Evolutionary conservation across 257 asterid genomes (phyloP), one percentile per base, ranked within the genome.

Genomic region (Prunella vulgaris): DNA sequence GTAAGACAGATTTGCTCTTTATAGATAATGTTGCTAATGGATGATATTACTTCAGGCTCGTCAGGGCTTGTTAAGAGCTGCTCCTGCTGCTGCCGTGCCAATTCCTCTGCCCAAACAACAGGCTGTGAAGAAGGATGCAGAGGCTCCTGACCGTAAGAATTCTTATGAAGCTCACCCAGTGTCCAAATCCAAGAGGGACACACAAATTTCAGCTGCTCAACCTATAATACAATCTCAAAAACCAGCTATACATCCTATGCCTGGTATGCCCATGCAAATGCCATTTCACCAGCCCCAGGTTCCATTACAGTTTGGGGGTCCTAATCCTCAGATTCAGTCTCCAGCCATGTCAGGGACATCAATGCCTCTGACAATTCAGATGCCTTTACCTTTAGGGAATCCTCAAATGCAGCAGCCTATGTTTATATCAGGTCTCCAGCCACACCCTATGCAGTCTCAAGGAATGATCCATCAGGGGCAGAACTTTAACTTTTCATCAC

Each of bases 391-490:
- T 13, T 53, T 91, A 28, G 95, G 88, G 12, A 94, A 86, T 76
- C 87, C 90, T 2, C 75, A 88, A 37, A 73, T 84, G 81, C 95
- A 83, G 81, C 99, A 79, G 49, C 80, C 81, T 17, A 79, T 94
- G 88, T 94, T 82, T 74, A 76, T 91, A 70, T 18, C 89, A 52
- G 85, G 90, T 65, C 86, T 85, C 74, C 97, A 78, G 83, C 88
- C 93, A 25, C 97, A 85, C 75, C 91, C 80, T 4, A 66, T 94
- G 86, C 96, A 84, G 77, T 67, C 96, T 60, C 96, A 84, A 77
- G 96, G 97, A 48, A 77, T 93, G 66, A 80, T 91, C 77, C 97
- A 88, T 66, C 96, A 81, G 75, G 91, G 88, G 10, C 99, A 87
- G 72, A 75, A 75, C 74, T 76, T 84, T 61, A 81, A 75, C 80